These are phyloP conservation scores for Coemansia sp. DNA, from an alignment of 192 early-diverging fungal genomes.

Conservation along the genomic window DNA sequence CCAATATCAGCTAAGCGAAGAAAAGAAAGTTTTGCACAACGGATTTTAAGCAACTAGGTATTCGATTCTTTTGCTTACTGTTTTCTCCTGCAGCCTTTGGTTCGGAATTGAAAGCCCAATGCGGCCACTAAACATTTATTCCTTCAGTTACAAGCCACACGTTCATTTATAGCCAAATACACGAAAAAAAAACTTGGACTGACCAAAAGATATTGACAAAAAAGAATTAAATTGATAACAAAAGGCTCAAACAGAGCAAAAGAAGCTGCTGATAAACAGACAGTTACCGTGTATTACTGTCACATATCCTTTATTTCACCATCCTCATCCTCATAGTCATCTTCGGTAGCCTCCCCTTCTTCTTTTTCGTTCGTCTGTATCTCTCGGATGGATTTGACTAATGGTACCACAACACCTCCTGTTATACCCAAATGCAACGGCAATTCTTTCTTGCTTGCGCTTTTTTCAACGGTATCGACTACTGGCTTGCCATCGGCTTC, in stretches of 20 bases:
- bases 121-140: background rate
- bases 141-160: background rate
- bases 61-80: too few relatives aligned
- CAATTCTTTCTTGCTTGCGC: background rate
- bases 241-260: background rate
- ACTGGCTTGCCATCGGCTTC: background rate
- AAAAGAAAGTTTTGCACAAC: too few relatives aligned
- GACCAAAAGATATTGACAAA: too few relatives aligned
- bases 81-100: too few relatives aligned
- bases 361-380: conserved; percentile 26
- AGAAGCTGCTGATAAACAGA: background rate
- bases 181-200: too few relatives aligned
- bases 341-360: conserved; percentile 52
- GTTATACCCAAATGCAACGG: background rate
- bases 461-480: background rate
- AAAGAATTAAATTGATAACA: too few relatives aligned
- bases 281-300: background rate
- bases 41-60: too few relatives aligned
- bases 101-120: background rate
- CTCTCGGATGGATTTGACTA: background rate
- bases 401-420: background rate
- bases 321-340: conserved; percentile 52
- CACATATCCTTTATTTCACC: conserved; percentile 46
- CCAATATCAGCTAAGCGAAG: too few relatives aligned
- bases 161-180: too few relatives aligned